Evolutionary conservation across 2,329 filamentous ascomycete genomes (phyloP).

Genomic region (Fusarium sp.): DNA sequence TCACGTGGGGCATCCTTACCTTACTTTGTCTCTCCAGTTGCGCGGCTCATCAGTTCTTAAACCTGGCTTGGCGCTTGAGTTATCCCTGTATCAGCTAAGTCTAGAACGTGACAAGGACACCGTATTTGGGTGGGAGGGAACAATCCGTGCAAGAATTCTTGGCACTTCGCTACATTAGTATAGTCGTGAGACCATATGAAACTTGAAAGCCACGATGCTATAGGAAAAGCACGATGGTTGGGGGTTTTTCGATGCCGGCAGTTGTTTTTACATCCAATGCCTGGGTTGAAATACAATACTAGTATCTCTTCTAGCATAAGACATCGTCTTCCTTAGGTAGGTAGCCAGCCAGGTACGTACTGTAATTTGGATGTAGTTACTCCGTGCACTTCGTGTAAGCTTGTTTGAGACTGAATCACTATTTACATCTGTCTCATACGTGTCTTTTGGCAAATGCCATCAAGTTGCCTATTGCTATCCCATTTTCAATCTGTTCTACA

Average conservation of each 20-base stretch:
- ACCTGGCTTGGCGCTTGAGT: slow-evolving; percentile 19
- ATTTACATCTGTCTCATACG: not conserved
- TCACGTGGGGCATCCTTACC: slow-evolving; percentile 44
- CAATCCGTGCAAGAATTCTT: slow-evolving; percentile 13
- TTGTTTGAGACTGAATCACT: not conserved
- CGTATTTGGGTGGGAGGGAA: slow-evolving; percentile 18
- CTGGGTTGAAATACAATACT: too few relatives aligned
- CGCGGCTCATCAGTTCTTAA: slow-evolving; percentile 36
- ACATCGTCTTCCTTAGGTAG: too few relatives aligned
- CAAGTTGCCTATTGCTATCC: not conserved
- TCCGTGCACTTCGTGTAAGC: not conserved
- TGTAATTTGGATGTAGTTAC: not conserved
- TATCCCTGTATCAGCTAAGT: slow-evolving; percentile 31
- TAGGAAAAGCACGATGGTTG: slow-evolving; percentile 13
- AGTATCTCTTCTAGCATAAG: too few relatives aligned
- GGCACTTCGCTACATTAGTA: slow-evolving; percentile 14
- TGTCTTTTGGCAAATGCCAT: not conserved
- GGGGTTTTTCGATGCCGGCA: not conserved
- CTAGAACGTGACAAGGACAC: slow-evolving; percentile 23
- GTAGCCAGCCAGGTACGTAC: too few relatives aligned
- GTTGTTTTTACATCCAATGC: not conserved
- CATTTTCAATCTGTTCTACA: not conserved
- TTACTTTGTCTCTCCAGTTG: slow-evolving; percentile 7
- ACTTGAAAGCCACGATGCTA: slow-evolving; percentile 14
- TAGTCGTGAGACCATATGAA: slow-evolving; percentile 19